Conservation (phyloP, 2,329 filamentous ascomycete genomes). For the Pseudogymnoascus sp. region DNA sequence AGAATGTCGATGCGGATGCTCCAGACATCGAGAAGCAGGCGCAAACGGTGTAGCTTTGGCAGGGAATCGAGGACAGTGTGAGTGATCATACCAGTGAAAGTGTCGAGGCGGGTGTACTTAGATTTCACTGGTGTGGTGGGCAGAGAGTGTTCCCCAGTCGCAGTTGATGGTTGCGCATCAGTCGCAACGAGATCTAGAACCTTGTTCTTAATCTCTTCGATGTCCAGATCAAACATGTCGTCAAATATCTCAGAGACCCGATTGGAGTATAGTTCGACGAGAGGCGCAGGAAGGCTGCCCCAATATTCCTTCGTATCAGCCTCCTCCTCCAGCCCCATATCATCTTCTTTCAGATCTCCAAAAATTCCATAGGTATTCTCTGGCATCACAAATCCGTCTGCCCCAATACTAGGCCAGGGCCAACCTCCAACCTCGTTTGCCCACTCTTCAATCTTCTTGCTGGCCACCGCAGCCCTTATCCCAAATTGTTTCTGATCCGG, state of each 20-base stretch:
- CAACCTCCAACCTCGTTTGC: slow-evolving; percentile 58
- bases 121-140: slow-evolving; percentile 23
- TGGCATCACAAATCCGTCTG: slow-evolving; percentile 46
- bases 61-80: slow-evolving; percentile 85
- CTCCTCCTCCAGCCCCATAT: slow-evolving; percentile 12
- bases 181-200: slow-evolving; percentile 54
- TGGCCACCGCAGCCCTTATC: slow-evolving; percentile 59
- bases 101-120: slow-evolving; percentile 67
- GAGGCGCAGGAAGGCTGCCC: slow-evolving; percentile 58
- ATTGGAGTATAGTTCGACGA: slow-evolving; percentile 60
- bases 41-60: slow-evolving; percentile 68
- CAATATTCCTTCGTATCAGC: slow-evolving; percentile 39
- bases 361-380: slow-evolving; percentile 16
- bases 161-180: slow-evolving; percentile 28
- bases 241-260: slow-evolving; percentile 66
- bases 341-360: slow-evolving; percentile 10
- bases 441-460: slow-evolving; percentile 65
- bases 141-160: slow-evolving; percentile 19
- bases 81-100: slow-evolving; percentile 83
- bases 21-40: slow-evolving; percentile 69
- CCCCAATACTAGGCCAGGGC: slow-evolving; percentile 44
- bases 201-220: slow-evolving; percentile 84
- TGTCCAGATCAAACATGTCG: slow-evolving; percentile 59
- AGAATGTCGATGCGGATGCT: slow-evolving; percentile 66
- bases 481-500: slow-evolving; percentile 62